Evolutionary conservation across 805 yeast species (phyloP), one percentile per base, ranked within the genome.

Genomic region (Candida gorgasii): DNA sequence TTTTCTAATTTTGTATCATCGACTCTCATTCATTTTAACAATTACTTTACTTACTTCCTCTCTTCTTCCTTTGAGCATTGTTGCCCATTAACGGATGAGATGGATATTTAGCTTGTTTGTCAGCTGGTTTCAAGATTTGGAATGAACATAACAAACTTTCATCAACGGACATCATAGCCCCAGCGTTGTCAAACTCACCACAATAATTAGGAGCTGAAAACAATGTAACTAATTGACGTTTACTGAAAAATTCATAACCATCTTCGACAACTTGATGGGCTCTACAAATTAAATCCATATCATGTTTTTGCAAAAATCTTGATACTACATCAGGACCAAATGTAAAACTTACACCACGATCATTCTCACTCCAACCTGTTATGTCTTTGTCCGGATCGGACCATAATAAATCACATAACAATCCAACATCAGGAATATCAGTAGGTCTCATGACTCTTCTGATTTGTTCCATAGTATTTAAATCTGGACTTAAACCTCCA

Each of bases 261-360:
- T 92, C 99, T 72, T 92, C 99, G 48, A 92, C 99, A 50, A 92
- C 99, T 72, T 92, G 98, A 76, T 92, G 99, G 36, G 98, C 98
- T 65, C 99, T 82, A 73, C 98, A 93, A 58, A 92, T 90, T 60
- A 92, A 80, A 68, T 93, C 98, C 93, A 92, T 87, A 63, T 92
- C 98, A 67, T 92, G 98, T 61, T 89, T 90, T 65, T 92, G 97
- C 64, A 93, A 73, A 65, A 92, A 92, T 68, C 98, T 78, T 53
- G 96, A 86, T 42, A 92, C 98, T 41, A 92, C 98, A 65, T 92
- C 99, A 8, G 98, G 98, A n/a, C 98, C 98, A 70, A 93, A 92
- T n/a, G 98, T 92, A 68, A 90, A 92, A 18, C 97, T 89, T 48
- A 92, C 98, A 62, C 98, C 98, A 71, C 99, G 86, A 72, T 93